A percentile compares a stretch with the other conserved stretches of the same genome.
Conservation (phyloP, 192 early-diverging fungal species). For the Umbelopsis isabellina region DNA sequence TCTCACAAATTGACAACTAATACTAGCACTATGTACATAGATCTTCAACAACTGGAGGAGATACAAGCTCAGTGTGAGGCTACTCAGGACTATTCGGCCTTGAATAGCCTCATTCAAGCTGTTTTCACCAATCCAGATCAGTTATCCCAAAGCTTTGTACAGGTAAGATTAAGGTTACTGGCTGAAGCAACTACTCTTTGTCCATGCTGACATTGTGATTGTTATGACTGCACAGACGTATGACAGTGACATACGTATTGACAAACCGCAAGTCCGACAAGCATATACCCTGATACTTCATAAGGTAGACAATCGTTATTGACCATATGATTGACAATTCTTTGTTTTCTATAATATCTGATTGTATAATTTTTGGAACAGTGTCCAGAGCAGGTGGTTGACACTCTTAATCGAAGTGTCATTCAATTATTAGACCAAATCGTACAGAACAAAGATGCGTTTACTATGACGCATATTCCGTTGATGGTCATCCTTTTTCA, state of each 20-base stretch:
- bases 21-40: not conserved
- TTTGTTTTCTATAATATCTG: not conserved
- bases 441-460: not conserved
- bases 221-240: not conserved
- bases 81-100: not conserved
- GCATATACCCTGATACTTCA: not conserved
- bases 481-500: conserved; percentile 5
- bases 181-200: too few relatives aligned
- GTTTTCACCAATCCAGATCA: conserved; percentile 22
- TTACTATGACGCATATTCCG: not conserved
- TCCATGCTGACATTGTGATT: too few relatives aligned
- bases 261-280: conserved; percentile 19
- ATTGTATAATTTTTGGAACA: not conserved
- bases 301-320: not conserved
- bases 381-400: conserved; percentile 9
- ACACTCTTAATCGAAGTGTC: conserved; percentile 3
- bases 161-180: not conserved
- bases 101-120: conserved; percentile 11
- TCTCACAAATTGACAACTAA: not conserved
- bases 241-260: not conserved
- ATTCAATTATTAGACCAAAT: conserved; percentile 11
- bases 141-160: conserved; percentile 7
- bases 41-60: conserved; percentile 20
- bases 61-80: conserved; percentile 18
- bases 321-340: too few relatives aligned